phyloP scores from a whole-genome alignment of 2,329 filamentous ascomycete species.

The Stachybotrys chartarum region DNA sequence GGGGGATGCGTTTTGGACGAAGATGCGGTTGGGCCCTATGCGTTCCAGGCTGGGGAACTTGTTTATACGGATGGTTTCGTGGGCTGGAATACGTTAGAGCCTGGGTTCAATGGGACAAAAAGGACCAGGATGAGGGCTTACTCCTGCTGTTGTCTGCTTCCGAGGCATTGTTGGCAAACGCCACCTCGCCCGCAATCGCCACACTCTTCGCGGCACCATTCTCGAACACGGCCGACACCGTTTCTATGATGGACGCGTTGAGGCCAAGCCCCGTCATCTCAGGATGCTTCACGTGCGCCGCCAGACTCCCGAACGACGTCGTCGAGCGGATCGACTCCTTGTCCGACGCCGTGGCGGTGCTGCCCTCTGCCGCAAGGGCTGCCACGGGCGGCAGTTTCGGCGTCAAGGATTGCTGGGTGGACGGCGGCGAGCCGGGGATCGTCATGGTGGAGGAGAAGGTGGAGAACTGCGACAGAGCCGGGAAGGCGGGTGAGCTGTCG shows the following conservation, averaged over 20 bases:
- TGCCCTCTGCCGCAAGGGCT: conserved; percentile 55
- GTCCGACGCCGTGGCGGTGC: conserved; percentile 60
- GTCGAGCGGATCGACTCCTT: conserved; percentile 87
- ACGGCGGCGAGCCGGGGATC: conserved; percentile 10
- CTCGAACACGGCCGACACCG: conserved; percentile 78
- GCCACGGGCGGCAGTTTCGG: conserved; percentile 34
- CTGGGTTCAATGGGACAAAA: not conserved
- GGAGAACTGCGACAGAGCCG: conserved; percentile 15
- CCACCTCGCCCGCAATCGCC: conserved; percentile 80
- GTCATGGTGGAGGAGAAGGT: conserved; percentile 15
- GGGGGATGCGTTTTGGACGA: conserved; percentile 61
- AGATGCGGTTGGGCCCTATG: conserved; percentile 88
- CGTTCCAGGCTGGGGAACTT: conserved; percentile 85
- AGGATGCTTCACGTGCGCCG: conserved; percentile 64
- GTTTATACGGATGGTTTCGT: conserved; percentile 71
- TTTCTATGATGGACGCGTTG: conserved; percentile 86
- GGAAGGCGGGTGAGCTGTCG: conserved; percentile 16
- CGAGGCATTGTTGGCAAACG: conserved; percentile 67
- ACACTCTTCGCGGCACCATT: conserved; percentile 63
- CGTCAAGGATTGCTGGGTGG: conserved; percentile 6
- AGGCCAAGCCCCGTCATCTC: conserved; percentile 75
- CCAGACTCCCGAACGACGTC: conserved; percentile 65
- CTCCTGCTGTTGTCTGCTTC: conserved; percentile 37
- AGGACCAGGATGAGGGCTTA: conserved; percentile 26
- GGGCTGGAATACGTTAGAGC: conserved; percentile 28